A percentile compares a stretch with the other conserved stretches of the same genome.
These are phyloP conservation scores for Meyerozyma carpophila DNA, from an alignment of 1,139 yeast genomes.

Conservation along the genomic window DNA sequence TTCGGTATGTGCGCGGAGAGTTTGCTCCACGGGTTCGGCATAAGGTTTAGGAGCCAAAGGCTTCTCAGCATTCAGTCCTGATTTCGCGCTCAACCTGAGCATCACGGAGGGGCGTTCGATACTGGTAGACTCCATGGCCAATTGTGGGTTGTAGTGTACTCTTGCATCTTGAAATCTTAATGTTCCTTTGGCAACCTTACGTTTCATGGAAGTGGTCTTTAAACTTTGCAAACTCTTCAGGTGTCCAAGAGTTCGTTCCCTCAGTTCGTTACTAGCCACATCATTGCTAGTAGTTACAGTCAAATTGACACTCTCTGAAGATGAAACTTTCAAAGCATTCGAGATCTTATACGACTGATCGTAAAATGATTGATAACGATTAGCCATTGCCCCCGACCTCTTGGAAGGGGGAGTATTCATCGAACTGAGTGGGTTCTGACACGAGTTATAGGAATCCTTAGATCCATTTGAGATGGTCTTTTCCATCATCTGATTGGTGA, in stretches of 20 bases:
- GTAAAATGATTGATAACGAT: constrained; percentile 45
- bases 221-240: constrained; percentile 37
- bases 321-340: constrained; percentile 39
- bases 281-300: constrained; percentile 21
- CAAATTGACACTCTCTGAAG: constrained; percentile 38
- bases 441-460: constrained; percentile 19
- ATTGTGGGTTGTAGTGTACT: constrained; percentile 5
- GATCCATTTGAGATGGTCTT: constrained; percentile 32
- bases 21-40: not conserved
- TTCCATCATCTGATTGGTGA: constrained; percentile 20
- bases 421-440: constrained; percentile 3
- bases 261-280: constrained; percentile 5
- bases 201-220: constrained; percentile 16
- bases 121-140: not conserved
- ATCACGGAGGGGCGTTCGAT: not conserved
- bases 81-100: not conserved
- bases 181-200: constrained; percentile 2
- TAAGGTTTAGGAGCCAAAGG: not conserved
- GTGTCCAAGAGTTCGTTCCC: constrained; percentile 27
- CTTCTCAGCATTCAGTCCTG: not conserved
- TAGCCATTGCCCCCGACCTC: constrained; percentile 44
- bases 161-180: constrained; percentile 7
- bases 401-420: constrained; percentile 18
- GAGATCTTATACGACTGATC: constrained; percentile 43
- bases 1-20: not conserved